Percentiles rank a stretch among this genome's conserved stretches.
Conservation (phyloP, 495 filamentous ascomycete species). For the Penicillium dipodomyicola region DNA sequence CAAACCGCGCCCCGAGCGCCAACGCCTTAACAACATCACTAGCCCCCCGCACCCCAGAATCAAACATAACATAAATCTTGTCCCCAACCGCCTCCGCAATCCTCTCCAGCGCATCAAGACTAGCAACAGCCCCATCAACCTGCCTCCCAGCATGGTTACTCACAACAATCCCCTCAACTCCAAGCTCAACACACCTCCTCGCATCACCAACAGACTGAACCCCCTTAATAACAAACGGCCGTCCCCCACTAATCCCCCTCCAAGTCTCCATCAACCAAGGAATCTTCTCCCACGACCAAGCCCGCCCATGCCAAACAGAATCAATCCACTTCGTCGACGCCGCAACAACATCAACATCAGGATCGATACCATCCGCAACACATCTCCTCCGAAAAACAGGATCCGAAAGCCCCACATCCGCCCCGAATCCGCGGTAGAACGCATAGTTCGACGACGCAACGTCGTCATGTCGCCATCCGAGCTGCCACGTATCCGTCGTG, state of each 20-base stretch:
- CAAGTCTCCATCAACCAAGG: slow-evolving; percentile 54
- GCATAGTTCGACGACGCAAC: slow-evolving; percentile 58
- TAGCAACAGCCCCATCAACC: slow-evolving; percentile 60
- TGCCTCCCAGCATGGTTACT: slow-evolving; percentile 61
- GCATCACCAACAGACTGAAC: slow-evolving; percentile 56
- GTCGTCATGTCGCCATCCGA: slow-evolving; percentile 66
- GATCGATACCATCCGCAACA: slow-evolving; percentile 51
- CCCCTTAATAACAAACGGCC: slow-evolving; percentile 58
- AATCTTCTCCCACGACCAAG: slow-evolving; percentile 58
- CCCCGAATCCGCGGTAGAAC: slow-evolving; percentile 58
- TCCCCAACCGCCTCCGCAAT: slow-evolving; percentile 59
- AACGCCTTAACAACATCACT: slow-evolving; percentile 62
- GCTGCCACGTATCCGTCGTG: slow-evolving; percentile 64
- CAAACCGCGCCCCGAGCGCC: slow-evolving; percentile 61
- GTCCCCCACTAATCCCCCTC: slow-evolving; percentile 50
- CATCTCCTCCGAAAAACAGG: slow-evolving; percentile 56
- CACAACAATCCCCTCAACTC: slow-evolving; percentile 58
- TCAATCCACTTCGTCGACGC: slow-evolving; percentile 62
- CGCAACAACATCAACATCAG: slow-evolving; percentile 46
- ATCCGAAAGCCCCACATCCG: slow-evolving; percentile 57
- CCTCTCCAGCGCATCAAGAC: slow-evolving; percentile 59
- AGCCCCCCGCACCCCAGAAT: slow-evolving; percentile 57
- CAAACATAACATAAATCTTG: slow-evolving; percentile 57
- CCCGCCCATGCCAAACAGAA: slow-evolving; percentile 61
- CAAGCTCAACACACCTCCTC: slow-evolving; percentile 51